Conservation (phyloP, 2,329 filamentous ascomycete genomes). For the Dendrostoma leiphaemia region DNA sequence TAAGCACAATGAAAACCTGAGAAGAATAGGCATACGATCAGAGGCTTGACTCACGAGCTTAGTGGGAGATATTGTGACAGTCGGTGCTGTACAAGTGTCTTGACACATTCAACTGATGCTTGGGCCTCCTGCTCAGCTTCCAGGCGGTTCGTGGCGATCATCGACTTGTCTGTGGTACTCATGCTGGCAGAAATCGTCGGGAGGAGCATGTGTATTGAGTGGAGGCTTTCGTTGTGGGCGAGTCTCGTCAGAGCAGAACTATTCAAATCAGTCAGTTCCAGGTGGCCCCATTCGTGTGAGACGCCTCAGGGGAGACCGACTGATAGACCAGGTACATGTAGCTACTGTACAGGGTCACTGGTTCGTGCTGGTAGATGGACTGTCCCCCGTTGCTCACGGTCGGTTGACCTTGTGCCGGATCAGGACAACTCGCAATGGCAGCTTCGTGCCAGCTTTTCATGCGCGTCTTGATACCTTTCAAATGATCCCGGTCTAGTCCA, state of each 20-base stretch:
- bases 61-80: conserved; percentile 46
- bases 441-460: conserved; percentile 40
- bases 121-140: conserved; percentile 44
- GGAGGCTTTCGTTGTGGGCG: conserved; percentile 45
- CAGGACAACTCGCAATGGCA: conserved; percentile 36
- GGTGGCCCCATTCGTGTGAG: not conserved
- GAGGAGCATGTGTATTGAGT: conserved; percentile 38
- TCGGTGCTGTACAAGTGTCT: conserved; percentile 44
- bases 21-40: conserved; percentile 26
- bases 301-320: conserved; percentile 30
- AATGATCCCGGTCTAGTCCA: too few relatives aligned
- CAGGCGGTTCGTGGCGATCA: conserved; percentile 37
- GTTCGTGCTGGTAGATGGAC: conserved; percentile 33
- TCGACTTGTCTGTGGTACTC: conserved; percentile 30
- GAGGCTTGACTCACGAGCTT: too few relatives aligned
- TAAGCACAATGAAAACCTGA: not conserved
- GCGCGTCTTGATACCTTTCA: conserved; percentile 33
- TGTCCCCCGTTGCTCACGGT: conserved; percentile 22
- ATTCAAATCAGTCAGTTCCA: not conserved
- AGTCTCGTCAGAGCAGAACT: conserved; percentile 24
- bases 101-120: conserved; percentile 43
- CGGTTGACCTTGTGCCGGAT: conserved; percentile 33
- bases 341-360: conserved; percentile 43
- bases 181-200: conserved; percentile 26
- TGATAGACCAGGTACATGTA: conserved; percentile 52